phyloP scores from a whole-genome alignment of 208 protist genomes.

The Acanthamoeba castellanii region DNA sequence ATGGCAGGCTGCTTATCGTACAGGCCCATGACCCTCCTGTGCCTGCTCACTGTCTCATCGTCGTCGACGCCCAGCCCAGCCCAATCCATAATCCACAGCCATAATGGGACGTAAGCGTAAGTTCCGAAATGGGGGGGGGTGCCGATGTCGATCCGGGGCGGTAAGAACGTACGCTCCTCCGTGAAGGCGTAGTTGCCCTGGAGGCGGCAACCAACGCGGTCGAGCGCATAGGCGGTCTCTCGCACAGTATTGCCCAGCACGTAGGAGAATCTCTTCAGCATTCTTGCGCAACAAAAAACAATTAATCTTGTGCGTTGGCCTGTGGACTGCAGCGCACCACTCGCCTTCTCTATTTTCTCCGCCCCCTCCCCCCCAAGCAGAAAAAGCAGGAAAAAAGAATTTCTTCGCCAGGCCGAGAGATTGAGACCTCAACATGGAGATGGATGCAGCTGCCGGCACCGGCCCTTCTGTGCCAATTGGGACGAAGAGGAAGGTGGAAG shows the following conservation, averaged over 20 bases:
- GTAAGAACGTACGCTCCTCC: slow-evolving; percentile 5
- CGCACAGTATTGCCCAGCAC: slow-evolving; percentile 21
- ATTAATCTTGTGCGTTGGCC: not conserved
- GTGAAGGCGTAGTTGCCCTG: slow-evolving; percentile 57
- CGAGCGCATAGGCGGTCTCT: slow-evolving; percentile 54
- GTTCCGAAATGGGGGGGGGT: not conserved
- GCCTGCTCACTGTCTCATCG: slow-evolving; percentile 29
- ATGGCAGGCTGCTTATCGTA: slow-evolving; percentile 46
- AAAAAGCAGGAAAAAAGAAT: not conserved
- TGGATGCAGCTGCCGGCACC: not conserved
- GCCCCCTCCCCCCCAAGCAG: not conserved
- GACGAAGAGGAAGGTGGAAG: not conserved
- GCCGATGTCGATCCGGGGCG: not conserved
- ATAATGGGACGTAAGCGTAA: too few relatives aligned
- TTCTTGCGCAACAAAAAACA: not conserved
- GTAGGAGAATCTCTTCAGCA: slow-evolving; percentile 45
- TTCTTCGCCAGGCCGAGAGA: not conserved
- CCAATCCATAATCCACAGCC: too few relatives aligned
- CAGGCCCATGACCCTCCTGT: not conserved
- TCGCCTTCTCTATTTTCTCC: not conserved
- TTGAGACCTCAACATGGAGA: not conserved
- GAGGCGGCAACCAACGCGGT: slow-evolving; percentile 45
- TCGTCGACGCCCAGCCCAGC: not conserved
- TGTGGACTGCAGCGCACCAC: not conserved
- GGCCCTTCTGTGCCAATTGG: not conserved